Evolutionary conservation across 148 eudicot species (phyloP).

Genomic region (Pouteria glomerata): DNA sequence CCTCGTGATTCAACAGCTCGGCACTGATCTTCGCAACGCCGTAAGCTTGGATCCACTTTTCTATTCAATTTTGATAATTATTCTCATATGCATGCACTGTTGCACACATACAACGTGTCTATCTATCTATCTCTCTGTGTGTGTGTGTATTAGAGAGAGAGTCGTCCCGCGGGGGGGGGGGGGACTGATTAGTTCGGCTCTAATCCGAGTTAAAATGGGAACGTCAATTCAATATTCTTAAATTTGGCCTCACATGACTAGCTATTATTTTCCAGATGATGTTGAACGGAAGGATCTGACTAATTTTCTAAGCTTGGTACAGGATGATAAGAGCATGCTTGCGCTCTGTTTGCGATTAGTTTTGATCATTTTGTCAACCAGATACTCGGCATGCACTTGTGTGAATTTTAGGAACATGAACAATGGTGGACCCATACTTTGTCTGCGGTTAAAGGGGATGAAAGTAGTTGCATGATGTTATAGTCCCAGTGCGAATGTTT

Average conservation of each 20-base stretch:
- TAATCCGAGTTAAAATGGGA: background rate
- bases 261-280: background rate
- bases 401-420: no score
- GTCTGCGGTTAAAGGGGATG: background rate
- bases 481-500: background rate
- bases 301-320: no score
- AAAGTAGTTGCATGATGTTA: background rate
- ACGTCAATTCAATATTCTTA: background rate
- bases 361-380: background rate
- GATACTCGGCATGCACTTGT: no score
- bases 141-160: background rate
- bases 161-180: background rate
- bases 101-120: background rate
- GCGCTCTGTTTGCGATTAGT: no score
- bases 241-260: background rate
- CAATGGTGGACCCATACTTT: background rate
- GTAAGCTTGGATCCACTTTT: conserved; percentile 29
- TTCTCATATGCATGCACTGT: background rate
- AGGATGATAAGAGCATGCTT: no score
- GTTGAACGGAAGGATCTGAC: background rate
- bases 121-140: background rate
- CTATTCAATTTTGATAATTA: background rate
- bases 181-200: no score
- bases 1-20: conserved; percentile 89
- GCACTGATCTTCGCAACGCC: conserved; percentile 77